Evolutionary conservation across 345 rosid species (phyloP).

Genomic region (Capsella bursapastoris): DNA sequence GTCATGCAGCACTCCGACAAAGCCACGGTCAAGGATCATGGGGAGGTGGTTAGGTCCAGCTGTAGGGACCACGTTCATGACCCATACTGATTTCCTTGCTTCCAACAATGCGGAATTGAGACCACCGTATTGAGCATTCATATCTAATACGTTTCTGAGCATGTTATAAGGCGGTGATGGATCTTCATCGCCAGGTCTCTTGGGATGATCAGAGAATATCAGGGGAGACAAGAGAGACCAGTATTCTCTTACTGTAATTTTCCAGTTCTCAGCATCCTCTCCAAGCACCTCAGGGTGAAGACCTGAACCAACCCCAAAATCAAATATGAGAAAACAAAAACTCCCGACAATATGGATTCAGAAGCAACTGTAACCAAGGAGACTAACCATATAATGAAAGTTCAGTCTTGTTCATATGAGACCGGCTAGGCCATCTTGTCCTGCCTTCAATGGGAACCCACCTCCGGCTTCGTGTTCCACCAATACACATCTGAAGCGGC

Average conservation of each 20-base stretch:
- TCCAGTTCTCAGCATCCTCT: conserved; percentile 75
- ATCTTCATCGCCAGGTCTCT: conserved; percentile 99
- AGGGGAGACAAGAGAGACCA: conserved; percentile 98
- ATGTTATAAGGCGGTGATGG: conserved; percentile 98
- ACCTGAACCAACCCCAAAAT: conserved; percentile 52
- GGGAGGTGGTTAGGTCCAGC: conserved; percentile 86
- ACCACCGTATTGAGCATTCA: conserved; percentile 96
- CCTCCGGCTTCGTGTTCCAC: conserved; percentile 77
- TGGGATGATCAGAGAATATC: conserved; percentile 99
- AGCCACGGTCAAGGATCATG: conserved; percentile 88
- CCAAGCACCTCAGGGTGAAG: conserved; percentile 62
- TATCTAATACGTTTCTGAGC: conserved; percentile 93
- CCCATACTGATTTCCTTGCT: conserved; percentile 90
- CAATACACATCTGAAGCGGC: conserved; percentile 84
- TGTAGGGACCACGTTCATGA: conserved; percentile 95
- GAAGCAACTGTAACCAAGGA: conserved; percentile 15
- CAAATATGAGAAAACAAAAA: conserved; percentile 5
- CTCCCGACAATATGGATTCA: conserved; percentile 14
- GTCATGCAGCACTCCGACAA: conserved; percentile 87
- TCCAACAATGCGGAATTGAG: conserved; percentile 83
- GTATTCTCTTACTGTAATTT: conserved; percentile 60
- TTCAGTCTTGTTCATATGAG: conserved; percentile 73
- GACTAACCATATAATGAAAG: conserved; percentile 78
- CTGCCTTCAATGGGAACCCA: conserved; percentile 90
- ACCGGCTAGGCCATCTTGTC: conserved; percentile 85